phyloP scores from a whole-genome alignment of 768 basidiomycete species.

The Suillus decipiens region DNA sequence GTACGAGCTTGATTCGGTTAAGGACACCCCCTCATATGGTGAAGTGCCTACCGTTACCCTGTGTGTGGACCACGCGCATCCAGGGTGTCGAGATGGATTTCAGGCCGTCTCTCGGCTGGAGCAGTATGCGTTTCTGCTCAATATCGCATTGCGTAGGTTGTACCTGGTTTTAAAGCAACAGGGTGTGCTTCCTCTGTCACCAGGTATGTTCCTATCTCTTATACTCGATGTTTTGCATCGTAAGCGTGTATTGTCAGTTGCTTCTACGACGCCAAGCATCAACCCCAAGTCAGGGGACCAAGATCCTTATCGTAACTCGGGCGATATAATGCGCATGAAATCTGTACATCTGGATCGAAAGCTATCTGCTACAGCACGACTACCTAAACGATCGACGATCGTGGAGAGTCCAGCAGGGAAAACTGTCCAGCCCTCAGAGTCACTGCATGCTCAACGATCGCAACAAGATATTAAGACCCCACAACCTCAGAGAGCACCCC shows the following conservation, averaged over 20 bases:
- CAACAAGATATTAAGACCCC: conserved; percentile 42
- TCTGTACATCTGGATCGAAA: conserved; percentile 95
- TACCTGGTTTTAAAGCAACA: conserved; percentile 86
- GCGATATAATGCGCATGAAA: conserved; percentile 93
- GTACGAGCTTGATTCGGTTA: conserved; percentile 70
- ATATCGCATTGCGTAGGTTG: conserved; percentile 90
- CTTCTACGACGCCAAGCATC: conserved; percentile 35
- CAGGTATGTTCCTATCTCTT: conserved; percentile 48
- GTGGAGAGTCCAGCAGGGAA: conserved; percentile 93
- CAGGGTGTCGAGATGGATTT: conserved; percentile 73
- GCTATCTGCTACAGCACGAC: conserved; percentile 86
- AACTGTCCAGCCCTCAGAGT: conserved; percentile 74
- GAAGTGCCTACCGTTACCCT: conserved; percentile 71
- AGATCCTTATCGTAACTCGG: conserved; percentile 84
- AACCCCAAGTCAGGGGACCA: conserved; percentile 42
- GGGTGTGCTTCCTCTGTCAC: conserved; percentile 84
- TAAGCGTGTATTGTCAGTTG: conserved; percentile 22
- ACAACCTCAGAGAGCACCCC: conserved; percentile 42
- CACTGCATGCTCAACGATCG: conserved; percentile 47
- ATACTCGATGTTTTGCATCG: conserved; percentile 12
- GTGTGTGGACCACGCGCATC: conserved; percentile 77
- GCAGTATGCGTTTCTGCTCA: conserved; percentile 96
- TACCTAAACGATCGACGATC: conserved; percentile 93
- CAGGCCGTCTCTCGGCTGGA: conserved; percentile 91
- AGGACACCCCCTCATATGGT: conserved; percentile 70